phyloP scores from a whole-genome alignment of 2,329 filamentous ascomycete species.

The Biscogniauxia sp. region DNA sequence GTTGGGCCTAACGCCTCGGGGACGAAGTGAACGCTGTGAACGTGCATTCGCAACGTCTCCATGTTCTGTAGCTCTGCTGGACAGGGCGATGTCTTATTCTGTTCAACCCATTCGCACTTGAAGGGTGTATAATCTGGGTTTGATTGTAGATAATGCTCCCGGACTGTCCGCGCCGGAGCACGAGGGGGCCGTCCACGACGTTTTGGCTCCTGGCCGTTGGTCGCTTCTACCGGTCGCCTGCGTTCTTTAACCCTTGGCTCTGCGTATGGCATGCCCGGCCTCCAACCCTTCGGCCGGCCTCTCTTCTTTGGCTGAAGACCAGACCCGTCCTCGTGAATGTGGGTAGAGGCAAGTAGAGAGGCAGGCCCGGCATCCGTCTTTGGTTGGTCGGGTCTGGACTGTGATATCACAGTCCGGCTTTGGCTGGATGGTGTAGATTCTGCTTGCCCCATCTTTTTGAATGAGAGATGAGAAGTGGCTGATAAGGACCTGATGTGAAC shows the following conservation, averaged over 20 bases:
- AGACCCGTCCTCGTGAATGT: constrained; percentile 9
- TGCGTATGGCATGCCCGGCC: constrained; percentile 33
- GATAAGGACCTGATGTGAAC: constrained; percentile 28
- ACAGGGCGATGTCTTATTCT: constrained; percentile 36
- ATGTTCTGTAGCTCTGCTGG: constrained; percentile 62
- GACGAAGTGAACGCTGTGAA: constrained; percentile 51
- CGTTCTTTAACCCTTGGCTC: constrained; percentile 16
- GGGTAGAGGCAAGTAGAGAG: constrained; percentile 4
- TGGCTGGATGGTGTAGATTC: constrained; percentile 2
- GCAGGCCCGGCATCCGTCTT: constrained; percentile 3
- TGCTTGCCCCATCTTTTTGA: constrained; percentile 7
- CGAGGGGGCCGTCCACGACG: constrained; percentile 44
- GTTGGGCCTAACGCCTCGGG: constrained; percentile 37
- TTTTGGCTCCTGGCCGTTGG: constrained; percentile 29
- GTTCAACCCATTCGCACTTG: constrained; percentile 55
- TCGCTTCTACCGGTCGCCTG: constrained; percentile 20
- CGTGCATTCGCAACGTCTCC: constrained; percentile 55
- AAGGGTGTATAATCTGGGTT: constrained; percentile 50
- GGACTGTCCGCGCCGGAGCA: constrained; percentile 36
- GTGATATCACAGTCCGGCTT: constrained; percentile 1
- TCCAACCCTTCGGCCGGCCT: constrained; percentile 51
- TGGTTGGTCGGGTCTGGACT: constrained; percentile 7
- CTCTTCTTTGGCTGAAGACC: constrained; percentile 31
- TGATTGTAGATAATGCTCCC: constrained; percentile 41
- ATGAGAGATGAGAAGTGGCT: constrained; percentile 15